Evolutionary conservation across 169 alveolate genomes (phyloP).

Genomic region (Plasmodium reichenowi): DNA sequence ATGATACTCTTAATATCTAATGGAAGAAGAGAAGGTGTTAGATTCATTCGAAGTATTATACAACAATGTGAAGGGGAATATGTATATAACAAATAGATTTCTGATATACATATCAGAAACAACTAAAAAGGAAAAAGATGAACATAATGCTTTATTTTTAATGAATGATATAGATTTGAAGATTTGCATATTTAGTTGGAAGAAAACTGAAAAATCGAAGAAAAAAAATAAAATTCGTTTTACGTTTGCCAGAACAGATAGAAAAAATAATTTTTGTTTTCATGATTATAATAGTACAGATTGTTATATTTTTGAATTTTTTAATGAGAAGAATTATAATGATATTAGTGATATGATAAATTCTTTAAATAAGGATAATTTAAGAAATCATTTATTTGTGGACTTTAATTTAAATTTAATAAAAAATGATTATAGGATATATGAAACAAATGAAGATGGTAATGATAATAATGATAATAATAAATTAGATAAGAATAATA

Average conservation of each 20-base stretch:
- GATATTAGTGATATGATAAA: slow-evolving; percentile 23
- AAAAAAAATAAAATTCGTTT: slow-evolving; percentile 83
- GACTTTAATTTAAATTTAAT: slow-evolving; percentile 53
- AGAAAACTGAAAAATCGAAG: slow-evolving; percentile 83
- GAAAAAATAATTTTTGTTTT: slow-evolving; percentile 65
- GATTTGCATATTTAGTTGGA: slow-evolving; percentile 81
- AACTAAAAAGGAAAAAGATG: slow-evolving; percentile 35
- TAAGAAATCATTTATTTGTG: slow-evolving; percentile 53
- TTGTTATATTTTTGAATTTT: slow-evolving; percentile 41
- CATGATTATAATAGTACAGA: slow-evolving; percentile 69
- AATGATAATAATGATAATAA: not conserved
- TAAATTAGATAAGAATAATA: not conserved
- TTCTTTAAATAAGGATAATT: slow-evolving; percentile 45
- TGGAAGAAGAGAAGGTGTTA: slow-evolving; percentile 64
- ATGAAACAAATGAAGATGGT: slow-evolving; percentile 7
- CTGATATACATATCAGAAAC: slow-evolving; percentile 48
- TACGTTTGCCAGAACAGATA: slow-evolving; percentile 78
- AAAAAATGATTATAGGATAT: slow-evolving; percentile 32
- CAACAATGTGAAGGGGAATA: slow-evolving; percentile 46
- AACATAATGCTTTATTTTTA: slow-evolving; percentile 32
- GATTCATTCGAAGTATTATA: slow-evolving; percentile 37
- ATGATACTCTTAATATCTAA: slow-evolving; percentile 2
- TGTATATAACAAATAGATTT: slow-evolving; percentile 39
- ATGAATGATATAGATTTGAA: slow-evolving; percentile 63
- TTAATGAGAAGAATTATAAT: slow-evolving; percentile 26